These are phyloP conservation scores for Chlamydomonas incerta DNA, from an alignment of 139 green algal genomes.

Conservation along the genomic window DNA sequence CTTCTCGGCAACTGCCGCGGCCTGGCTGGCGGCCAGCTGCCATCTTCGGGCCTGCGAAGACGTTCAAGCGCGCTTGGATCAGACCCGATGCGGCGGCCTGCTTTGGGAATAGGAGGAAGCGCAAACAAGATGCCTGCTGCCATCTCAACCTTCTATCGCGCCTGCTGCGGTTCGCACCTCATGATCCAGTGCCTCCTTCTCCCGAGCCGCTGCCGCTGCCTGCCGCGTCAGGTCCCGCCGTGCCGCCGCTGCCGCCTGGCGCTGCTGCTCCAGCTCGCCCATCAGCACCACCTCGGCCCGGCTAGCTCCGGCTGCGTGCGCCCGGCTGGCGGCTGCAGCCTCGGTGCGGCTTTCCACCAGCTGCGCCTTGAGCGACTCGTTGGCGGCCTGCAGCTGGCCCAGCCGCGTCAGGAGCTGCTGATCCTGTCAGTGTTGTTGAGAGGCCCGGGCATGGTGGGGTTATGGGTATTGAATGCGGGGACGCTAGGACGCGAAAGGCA, in stretches of 20 bases:
- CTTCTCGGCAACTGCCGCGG: slow-evolving; percentile 17
- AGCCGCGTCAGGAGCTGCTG: not conserved
- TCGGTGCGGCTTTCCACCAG: slow-evolving; percentile 22
- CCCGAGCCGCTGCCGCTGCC: not conserved
- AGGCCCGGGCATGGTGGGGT: not conserved
- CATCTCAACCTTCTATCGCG: not conserved
- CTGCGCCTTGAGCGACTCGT: slow-evolving; percentile 22
- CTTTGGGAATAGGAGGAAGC: too few relatives aligned
- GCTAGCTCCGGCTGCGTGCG: not conserved
- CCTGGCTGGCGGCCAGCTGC: slow-evolving; percentile 41
- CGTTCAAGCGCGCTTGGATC: too few relatives aligned
- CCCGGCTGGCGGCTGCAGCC: not conserved
- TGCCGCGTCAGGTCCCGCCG: slow-evolving; percentile 24
- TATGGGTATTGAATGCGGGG: too few relatives aligned
- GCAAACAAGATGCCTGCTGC: too few relatives aligned
- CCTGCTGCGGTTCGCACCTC: not conserved
- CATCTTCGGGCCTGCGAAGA: slow-evolving; percentile 9
- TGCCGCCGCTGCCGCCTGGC: slow-evolving; percentile 7
- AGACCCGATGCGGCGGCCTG: too few relatives aligned
- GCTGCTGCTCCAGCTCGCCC: slow-evolving; percentile 41
- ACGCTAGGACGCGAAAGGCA: not conserved
- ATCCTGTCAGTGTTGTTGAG: too few relatives aligned
- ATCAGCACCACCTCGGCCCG: slow-evolving; percentile 27
- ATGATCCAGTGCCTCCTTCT: slow-evolving; percentile 20
- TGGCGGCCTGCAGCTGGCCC: not conserved